Percentiles rank a stretch among this genome's conserved stretches.
Evolutionary conservation across 257 asterid genomes (phyloP).

Genomic region (Gentiana dahurica): DNA sequence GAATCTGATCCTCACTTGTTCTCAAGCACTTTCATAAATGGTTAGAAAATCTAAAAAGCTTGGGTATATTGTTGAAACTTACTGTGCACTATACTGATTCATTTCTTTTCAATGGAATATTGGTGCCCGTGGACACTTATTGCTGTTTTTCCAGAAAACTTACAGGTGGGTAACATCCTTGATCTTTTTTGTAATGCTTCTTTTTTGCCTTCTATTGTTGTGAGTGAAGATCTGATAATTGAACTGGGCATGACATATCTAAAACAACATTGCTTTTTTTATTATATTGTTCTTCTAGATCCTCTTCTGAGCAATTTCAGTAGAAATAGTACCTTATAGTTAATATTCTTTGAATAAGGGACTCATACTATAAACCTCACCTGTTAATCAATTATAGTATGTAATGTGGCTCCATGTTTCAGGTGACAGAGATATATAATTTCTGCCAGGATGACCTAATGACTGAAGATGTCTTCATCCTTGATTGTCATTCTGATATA

Average conservation of each 20-base stretch:
- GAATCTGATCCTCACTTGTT: constrained; percentile 70
- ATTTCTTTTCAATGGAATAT: constrained; percentile 17
- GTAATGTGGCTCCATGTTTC: constrained; percentile 23
- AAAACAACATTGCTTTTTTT: too few species aligned
- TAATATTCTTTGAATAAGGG: background rate
- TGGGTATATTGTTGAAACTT: constrained; percentile 5
- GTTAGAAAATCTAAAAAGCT: constrained; percentile 16
- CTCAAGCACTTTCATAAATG: constrained; percentile 34
- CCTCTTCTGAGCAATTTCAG: too few species aligned
- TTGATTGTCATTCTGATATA: constrained; percentile 60
- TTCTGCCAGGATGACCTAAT: constrained; percentile 84
- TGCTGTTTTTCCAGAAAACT: constrained; percentile 56
- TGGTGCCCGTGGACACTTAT: constrained; percentile 22
- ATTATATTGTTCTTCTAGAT: too few species aligned
- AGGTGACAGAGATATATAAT: constrained; percentile 76
- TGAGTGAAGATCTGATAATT: too few species aligned
- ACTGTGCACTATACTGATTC: constrained; percentile 28
- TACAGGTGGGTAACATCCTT: constrained; percentile 44
- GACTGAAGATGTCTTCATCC: constrained; percentile 75
- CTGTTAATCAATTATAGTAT: background rate
- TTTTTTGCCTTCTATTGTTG: background rate
- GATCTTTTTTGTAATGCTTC: background rate
- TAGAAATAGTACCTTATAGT: too few species aligned
- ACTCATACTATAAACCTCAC: background rate
- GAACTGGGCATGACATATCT: too few species aligned